Conservation (phyloP, 2,329 filamentous ascomycete genomes). For the Fusarium falciforme region DNA sequence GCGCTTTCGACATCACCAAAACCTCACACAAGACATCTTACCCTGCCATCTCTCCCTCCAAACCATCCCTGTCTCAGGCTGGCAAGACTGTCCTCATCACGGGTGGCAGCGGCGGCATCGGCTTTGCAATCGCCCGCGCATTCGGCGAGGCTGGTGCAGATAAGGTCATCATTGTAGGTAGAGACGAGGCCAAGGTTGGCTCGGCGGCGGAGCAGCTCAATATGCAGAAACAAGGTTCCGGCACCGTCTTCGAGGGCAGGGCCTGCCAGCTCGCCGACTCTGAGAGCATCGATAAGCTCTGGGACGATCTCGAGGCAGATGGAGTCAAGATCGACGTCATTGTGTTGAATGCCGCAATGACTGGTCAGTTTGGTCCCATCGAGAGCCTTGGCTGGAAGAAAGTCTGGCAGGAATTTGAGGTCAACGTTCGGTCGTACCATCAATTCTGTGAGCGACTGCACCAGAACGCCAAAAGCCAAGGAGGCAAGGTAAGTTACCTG, state of each 20-base stretch:
- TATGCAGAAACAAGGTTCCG: neutral
- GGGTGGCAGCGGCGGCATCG: neutral
- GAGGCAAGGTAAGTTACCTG: neutral
- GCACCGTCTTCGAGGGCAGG: neutral
- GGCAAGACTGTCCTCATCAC: constrained; percentile 5
- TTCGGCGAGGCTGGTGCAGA: neutral
- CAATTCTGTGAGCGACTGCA: constrained; percentile 1
- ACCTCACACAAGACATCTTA: neutral
- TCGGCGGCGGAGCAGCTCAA: neutral
- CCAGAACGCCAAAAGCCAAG: neutral
- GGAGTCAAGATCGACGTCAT: neutral
- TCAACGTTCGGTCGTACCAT: constrained; percentile 4
- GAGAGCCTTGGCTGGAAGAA: neutral
- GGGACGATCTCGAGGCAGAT: neutral
- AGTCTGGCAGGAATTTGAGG: constrained; percentile 1
- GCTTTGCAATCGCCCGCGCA: neutral
- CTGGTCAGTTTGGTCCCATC: neutral
- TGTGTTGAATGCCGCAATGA: constrained; percentile 7
- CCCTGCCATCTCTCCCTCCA: neutral
- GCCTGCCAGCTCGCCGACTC: neutral
- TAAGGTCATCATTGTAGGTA: neutral
- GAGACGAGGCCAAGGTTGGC: neutral
- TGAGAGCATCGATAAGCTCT: neutral
- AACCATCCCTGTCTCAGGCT: neutral
- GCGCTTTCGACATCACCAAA: neutral